Conservation (phyloP, 352 stramenopile genomes). For the Pythium brachiatum region DNA sequence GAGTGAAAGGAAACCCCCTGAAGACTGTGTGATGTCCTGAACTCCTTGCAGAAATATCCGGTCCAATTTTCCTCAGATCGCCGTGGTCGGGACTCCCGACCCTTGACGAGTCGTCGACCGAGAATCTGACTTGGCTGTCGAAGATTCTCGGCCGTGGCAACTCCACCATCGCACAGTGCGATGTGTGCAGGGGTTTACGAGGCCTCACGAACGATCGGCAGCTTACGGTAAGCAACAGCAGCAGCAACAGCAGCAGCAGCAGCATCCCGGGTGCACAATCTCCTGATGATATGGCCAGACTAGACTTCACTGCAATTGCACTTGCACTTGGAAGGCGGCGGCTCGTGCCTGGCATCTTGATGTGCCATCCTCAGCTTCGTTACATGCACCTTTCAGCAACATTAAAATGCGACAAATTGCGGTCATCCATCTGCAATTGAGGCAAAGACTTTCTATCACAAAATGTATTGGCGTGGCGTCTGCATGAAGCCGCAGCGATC, state of each 20-base stretch:
- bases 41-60: neutral
- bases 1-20: no score
- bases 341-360: neutral
- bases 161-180: neutral
- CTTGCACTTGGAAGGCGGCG: neutral
- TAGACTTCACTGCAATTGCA: neutral
- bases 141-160: neutral
- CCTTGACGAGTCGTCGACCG: constrained; percentile 1
- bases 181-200: no score
- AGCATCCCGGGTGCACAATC: neutral
- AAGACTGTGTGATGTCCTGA: no score
- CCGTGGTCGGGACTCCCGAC: no score
- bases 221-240: neutral
- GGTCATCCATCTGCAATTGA: neutral
- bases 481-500: neutral
- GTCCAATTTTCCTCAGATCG: neutral
- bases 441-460: neutral
- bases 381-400: neutral
- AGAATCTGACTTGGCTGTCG: neutral
- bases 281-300: neutral
- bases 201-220: neutral
- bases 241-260: no score
- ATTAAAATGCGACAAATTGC: neutral
- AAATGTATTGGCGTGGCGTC: neutral
- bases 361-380: neutral